Conservation (phyloP, 1,284 basidiomycete genomes). For the Dichomitus squalens region DNA sequence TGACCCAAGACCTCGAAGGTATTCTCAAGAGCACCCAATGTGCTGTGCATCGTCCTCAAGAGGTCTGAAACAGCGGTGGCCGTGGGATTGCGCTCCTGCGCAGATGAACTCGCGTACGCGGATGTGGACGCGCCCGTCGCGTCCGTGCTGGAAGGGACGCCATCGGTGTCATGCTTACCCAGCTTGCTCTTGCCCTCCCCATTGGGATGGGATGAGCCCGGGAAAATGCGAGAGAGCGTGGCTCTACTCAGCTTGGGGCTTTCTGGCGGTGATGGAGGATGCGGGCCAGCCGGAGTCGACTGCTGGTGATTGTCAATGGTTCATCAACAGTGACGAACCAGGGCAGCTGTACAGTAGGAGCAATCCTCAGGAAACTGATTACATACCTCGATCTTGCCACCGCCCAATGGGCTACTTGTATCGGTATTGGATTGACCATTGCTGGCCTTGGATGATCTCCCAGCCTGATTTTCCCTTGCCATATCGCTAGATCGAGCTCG, state of each 20-base stretch:
- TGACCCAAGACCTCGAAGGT: slow-evolving; percentile 48
- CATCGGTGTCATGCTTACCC: not conserved
- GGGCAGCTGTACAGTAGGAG: no score
- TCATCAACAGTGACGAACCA: no score
- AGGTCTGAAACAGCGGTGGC: slow-evolving; percentile 43
- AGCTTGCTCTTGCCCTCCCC: not conserved
- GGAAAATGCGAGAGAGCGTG: not conserved
- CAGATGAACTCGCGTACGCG: no score
- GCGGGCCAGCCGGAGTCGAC: not conserved
- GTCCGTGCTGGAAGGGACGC: not conserved
- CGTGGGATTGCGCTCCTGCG: slow-evolving; percentile 23
- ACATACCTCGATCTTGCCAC: no score
- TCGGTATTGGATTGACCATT: no score
- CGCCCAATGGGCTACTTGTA: no score
- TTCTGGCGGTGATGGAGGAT: not conserved
- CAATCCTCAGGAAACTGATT: no score
- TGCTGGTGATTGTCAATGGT: no score
- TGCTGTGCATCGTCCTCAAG: slow-evolving; percentile 45
- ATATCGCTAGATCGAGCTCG: no score
- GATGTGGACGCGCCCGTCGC: slow-evolving; percentile 6
- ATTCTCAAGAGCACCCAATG: slow-evolving; percentile 38
- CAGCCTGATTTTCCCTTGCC: no score
- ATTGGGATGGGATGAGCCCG: not conserved
- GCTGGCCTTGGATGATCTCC: no score
- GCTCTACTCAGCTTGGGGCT: not conserved